These are phyloP conservation scores for Cercospora sesami DNA, from an alignment of 2,329 filamentous ascomycete species.

Conservation along the genomic window DNA sequence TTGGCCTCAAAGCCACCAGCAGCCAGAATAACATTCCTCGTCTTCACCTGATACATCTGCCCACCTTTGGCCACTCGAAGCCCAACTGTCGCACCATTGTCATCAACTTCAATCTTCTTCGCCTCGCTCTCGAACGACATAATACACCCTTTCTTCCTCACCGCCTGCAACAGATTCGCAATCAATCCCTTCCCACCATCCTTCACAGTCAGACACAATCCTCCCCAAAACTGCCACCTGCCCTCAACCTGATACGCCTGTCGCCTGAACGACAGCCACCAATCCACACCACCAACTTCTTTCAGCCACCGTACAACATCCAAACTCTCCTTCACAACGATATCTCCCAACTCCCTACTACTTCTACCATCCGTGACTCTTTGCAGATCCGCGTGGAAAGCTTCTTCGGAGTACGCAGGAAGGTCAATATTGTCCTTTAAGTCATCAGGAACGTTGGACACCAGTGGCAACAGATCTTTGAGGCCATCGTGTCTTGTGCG, in stretches of 20 bases:
- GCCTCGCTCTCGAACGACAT: constrained; percentile 52
- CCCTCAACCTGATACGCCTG: constrained; percentile 66
- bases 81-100: constrained; percentile 37
- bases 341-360: constrained; percentile 51
- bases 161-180: constrained; percentile 50
- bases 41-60: constrained; percentile 35
- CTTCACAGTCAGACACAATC: constrained; percentile 59
- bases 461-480: constrained; percentile 58
- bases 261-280: constrained; percentile 61
- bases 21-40: constrained; percentile 53
- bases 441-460: constrained; percentile 58
- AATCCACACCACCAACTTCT: constrained; percentile 33
- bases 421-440: constrained; percentile 58
- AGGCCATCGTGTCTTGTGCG: constrained; percentile 59
- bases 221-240: constrained; percentile 66
- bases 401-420: constrained; percentile 54
- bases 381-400: constrained; percentile 59
- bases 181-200: constrained; percentile 63
- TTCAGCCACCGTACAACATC: constrained; percentile 36
- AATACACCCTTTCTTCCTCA: constrained; percentile 46
- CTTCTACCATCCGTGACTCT: constrained; percentile 58
- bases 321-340: constrained; percentile 47
- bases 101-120: constrained; percentile 43
- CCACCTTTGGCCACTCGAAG: constrained; percentile 38
- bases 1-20: constrained; percentile 67